Evolutionary conservation across 495 filamentous ascomycete species (phyloP).

Genomic region (Hyaloscypha hepaticicola): DNA sequence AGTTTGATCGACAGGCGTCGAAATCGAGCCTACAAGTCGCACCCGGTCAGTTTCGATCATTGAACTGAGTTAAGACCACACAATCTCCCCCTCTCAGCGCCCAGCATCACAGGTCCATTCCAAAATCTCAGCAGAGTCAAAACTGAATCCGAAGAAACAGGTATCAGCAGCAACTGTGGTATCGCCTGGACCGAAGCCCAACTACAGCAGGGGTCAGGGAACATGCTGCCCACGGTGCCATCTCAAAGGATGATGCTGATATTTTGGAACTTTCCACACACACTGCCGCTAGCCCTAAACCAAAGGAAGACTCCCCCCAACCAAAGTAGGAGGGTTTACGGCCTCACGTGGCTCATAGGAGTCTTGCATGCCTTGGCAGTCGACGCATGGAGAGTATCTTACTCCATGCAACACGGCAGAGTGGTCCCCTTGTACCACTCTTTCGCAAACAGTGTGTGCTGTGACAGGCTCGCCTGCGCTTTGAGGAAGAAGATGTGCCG

Average conservation of each 20-base stretch:
- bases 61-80: neutral
- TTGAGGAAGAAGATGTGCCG: neutral
- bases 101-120: neutral
- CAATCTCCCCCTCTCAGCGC: neutral
- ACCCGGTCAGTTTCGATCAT: neutral
- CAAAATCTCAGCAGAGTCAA: neutral
- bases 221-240: neutral
- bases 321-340: neutral
- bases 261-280: neutral
- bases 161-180: neutral
- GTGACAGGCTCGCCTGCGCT: neutral
- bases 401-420: neutral
- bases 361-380: neutral
- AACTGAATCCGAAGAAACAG: neutral
- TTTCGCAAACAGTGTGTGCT: neutral
- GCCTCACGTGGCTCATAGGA: neutral
- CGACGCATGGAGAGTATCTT: neutral
- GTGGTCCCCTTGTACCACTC: slow-evolving; percentile 1
- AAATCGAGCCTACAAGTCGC: neutral
- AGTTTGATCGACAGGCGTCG: neutral
- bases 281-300: neutral
- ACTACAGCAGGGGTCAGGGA: neutral
- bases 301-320: neutral
- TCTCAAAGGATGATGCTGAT: neutral
- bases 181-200: neutral